A percentile compares a stretch with the other conserved stretches of the same genome.
Evolutionary conservation across 2,329 filamentous ascomycete species (phyloP).

Genomic region (Xylaria sp.): DNA sequence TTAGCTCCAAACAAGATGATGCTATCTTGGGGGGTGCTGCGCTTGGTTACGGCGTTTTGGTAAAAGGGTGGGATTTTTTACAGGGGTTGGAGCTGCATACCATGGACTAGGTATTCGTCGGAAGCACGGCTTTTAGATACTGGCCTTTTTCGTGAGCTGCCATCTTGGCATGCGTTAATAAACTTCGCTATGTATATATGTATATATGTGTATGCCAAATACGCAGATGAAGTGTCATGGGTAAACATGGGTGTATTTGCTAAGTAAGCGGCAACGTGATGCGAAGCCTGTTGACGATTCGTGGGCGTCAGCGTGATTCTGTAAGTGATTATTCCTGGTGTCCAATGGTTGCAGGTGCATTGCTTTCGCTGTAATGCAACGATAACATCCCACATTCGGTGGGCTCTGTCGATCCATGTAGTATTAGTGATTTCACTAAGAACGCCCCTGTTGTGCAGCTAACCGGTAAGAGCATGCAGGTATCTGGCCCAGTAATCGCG

Average conservation of each 20-base stretch:
- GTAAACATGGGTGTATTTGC: not conserved
- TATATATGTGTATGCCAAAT: constrained; percentile 5
- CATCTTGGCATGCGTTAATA: constrained; percentile 18
- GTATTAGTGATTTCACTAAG: not conserved
- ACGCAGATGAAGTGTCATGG: not conserved
- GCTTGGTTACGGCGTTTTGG: constrained; percentile 29
- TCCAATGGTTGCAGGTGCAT: not conserved
- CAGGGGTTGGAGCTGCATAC: not conserved
- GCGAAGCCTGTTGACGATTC: not conserved
- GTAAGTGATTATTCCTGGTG: not conserved
- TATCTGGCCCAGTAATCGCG: not conserved
- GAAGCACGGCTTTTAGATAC: not conserved
- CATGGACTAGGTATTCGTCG: not conserved
- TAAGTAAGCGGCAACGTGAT: not conserved
- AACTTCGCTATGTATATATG: constrained; percentile 1
- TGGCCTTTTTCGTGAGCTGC: constrained; percentile 3
- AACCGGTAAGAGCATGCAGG: not conserved
- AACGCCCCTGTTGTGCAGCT: not conserved
- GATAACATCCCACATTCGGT: constrained; percentile 3
- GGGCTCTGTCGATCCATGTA: constrained; percentile 14
- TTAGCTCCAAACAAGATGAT: not conserved
- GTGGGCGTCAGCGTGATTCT: not conserved
- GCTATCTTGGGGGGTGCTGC: not conserved
- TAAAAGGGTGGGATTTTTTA: not conserved
- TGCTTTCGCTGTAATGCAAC: not conserved